These are phyloP conservation scores for Euptelea pleiosperma DNA, from an alignment of 164 flowering plant genomes.

Conservation along the genomic window DNA sequence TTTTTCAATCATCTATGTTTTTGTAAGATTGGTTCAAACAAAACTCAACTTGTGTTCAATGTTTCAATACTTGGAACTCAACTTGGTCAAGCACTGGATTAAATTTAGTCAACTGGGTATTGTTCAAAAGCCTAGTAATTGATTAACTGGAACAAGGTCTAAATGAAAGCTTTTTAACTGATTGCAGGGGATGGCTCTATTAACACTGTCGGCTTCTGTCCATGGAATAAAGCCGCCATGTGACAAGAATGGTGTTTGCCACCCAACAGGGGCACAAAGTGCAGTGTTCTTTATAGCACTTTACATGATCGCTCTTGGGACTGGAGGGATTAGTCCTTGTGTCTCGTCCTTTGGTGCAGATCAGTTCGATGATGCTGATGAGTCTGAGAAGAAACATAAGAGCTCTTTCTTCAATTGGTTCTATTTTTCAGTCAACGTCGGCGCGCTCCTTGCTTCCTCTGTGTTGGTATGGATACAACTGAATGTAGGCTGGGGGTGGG, in stretches of 20 bases:
- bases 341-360: slow-evolving; percentile 75
- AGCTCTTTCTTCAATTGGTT: slow-evolving; percentile 74
- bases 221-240: slow-evolving; percentile 54
- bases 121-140: too few species aligned
- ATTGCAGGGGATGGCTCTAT: slow-evolving; percentile 60
- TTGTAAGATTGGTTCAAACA: slow-evolving; percentile 21
- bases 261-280: slow-evolving; percentile 34
- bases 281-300: slow-evolving; percentile 19
- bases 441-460: slow-evolving; percentile 55
- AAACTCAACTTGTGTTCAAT: too few species aligned
- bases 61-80: too few species aligned
- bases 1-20: slow-evolving; percentile 34
- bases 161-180: not conserved
- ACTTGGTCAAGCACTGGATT: too few species aligned
- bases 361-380: slow-evolving; percentile 69
- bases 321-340: slow-evolving; percentile 75
- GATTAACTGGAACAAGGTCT: too few species aligned
- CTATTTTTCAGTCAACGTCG: slow-evolving; percentile 55
- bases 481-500: slow-evolving; percentile 69
- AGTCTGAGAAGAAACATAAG: slow-evolving; percentile 50
- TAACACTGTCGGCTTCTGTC: slow-evolving; percentile 63
- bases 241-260: slow-evolving; percentile 31
- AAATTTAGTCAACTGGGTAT: too few species aligned
- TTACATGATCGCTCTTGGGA: slow-evolving; percentile 47
- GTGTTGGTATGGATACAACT: slow-evolving; percentile 59